Evolutionary conservation across 495 filamentous ascomycete species (phyloP).

Genomic region (Penicillium odoratum): DNA sequence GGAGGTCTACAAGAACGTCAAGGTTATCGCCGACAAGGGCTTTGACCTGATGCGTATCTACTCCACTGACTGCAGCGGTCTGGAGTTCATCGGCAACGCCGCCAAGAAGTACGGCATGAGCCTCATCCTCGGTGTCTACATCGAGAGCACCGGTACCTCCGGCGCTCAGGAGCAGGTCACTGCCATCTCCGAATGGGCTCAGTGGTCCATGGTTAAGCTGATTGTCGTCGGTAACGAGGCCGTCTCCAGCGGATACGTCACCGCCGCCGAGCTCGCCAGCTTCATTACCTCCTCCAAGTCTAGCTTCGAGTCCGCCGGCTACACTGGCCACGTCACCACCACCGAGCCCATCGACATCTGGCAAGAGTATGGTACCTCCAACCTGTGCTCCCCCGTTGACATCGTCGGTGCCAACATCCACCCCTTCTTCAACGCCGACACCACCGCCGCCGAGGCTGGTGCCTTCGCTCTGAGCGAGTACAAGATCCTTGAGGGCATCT

Average conservation of each 20-base stretch:
- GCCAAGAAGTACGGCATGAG: constrained; percentile 62
- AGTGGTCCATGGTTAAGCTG: constrained; percentile 75
- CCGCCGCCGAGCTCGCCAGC: constrained; percentile 58
- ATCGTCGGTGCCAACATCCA: constrained; percentile 82
- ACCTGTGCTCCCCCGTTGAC: constrained; percentile 74
- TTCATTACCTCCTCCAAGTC: constrained; percentile 63
- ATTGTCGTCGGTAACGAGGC: constrained; percentile 91
- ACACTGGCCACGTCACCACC: constrained; percentile 75
- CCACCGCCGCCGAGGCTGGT: constrained; percentile 64
- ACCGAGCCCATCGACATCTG: constrained; percentile 79
- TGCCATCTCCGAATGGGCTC: constrained; percentile 68
- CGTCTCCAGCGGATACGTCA: constrained; percentile 66
- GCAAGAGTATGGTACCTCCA: constrained; percentile 47
- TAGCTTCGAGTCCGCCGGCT: constrained; percentile 58
- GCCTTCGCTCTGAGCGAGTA: constrained; percentile 69
- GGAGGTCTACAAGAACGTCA: constrained; percentile 65
- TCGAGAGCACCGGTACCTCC: constrained; percentile 62
- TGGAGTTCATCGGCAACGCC: constrained; percentile 69
- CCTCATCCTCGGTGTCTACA: constrained; percentile 84
- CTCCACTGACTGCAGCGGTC: constrained; percentile 84
- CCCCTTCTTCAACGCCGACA: constrained; percentile 83
- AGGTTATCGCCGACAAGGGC: constrained; percentile 66
- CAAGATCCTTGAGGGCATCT: constrained; percentile 61
- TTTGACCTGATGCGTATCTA: constrained; percentile 86
- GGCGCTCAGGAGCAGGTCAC: constrained; percentile 65